These are phyloP conservation scores for Bullera alba DNA, from an alignment of 768 basidiomycete species.

Conservation along the genomic window DNA sequence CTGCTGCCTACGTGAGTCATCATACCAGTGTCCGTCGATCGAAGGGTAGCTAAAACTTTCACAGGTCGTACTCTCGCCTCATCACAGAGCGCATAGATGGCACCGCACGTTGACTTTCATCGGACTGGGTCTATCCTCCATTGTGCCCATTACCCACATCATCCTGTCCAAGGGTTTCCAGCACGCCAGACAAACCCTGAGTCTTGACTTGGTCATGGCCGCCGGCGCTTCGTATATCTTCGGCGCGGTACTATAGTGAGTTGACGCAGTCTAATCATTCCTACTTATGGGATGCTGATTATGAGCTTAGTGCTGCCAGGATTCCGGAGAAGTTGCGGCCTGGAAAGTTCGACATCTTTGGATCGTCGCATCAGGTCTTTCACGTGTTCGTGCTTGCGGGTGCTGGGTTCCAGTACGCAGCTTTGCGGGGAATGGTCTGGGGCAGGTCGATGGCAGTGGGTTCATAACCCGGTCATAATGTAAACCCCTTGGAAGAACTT, in stretches of 20 bases:
- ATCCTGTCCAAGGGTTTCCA: slow-evolving; percentile 56
- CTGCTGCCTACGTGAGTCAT: slow-evolving; percentile 25
- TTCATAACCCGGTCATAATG: too few species aligned
- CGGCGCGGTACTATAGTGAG: slow-evolving; percentile 78
- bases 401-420: slow-evolving; percentile 34
- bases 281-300: not conserved
- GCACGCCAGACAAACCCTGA: slow-evolving; percentile 58
- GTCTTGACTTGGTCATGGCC: slow-evolving; percentile 61
- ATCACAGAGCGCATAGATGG: slow-evolving; percentile 66
- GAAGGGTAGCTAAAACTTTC: slow-evolving; percentile 51
- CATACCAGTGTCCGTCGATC: not conserved
- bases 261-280: not conserved
- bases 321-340: slow-evolving; percentile 70
- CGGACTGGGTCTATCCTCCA: slow-evolving; percentile 62
- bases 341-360: slow-evolving; percentile 70
- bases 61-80: slow-evolving; percentile 70
- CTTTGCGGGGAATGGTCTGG: slow-evolving; percentile 38
- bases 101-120: slow-evolving; percentile 74
- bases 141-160: slow-evolving; percentile 64
- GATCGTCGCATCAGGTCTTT: slow-evolving; percentile 84
- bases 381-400: slow-evolving; percentile 61
- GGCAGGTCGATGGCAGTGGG: slow-evolving; percentile 27
- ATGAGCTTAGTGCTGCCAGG: slow-evolving; percentile 61
- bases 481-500: too few species aligned
- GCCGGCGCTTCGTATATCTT: slow-evolving; percentile 69